Evolutionary conservation across 2,329 filamentous ascomycete species (phyloP).

Genomic region (Pseudodiploospora longispora): DNA sequence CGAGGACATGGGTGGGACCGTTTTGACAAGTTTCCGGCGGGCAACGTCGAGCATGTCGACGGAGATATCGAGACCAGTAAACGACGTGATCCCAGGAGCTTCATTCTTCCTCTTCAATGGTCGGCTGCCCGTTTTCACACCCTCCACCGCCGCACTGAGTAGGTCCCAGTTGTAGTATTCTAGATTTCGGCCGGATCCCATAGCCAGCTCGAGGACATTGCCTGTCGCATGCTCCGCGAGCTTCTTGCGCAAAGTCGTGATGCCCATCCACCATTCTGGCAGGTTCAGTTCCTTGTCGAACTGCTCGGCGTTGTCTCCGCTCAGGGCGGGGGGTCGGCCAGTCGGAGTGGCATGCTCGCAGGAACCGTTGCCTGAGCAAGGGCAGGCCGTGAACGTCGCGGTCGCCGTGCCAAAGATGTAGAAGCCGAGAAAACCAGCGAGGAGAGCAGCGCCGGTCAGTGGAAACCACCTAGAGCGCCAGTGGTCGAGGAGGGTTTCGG

Average conservation of each 20-base stretch:
- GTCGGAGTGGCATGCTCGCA: slow-evolving; percentile 33
- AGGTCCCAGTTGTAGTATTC: slow-evolving; percentile 50
- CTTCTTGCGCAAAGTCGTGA: slow-evolving; percentile 40
- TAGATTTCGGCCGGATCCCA: slow-evolving; percentile 56
- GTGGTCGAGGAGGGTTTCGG: slow-evolving; percentile 27
- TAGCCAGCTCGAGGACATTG: slow-evolving; percentile 54
- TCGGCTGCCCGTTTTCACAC: slow-evolving; percentile 10
- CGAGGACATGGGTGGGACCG: slow-evolving; percentile 30
- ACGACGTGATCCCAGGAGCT: slow-evolving; percentile 37
- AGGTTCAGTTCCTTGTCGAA: slow-evolving; percentile 53
- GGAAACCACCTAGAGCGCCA: slow-evolving; percentile 33
- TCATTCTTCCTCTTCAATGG: slow-evolving; percentile 2
- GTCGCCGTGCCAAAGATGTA: slow-evolving; percentile 35
- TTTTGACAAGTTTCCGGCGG: slow-evolving; percentile 39
- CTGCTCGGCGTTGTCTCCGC: slow-evolving; percentile 38
- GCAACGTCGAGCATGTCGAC: slow-evolving; percentile 53
- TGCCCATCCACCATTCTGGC: slow-evolving; percentile 49
- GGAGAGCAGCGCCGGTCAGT: slow-evolving; percentile 38
- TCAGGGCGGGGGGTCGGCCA: slow-evolving; percentile 40
- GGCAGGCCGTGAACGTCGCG: slow-evolving; percentile 23
- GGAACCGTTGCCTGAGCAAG: slow-evolving; percentile 13
- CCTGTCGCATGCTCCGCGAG: slow-evolving; percentile 42
- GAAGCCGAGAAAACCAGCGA: slow-evolving; percentile 38
- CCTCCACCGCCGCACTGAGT: slow-evolving; percentile 19
- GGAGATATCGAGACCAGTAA: slow-evolving; percentile 56